Percentiles rank a stretch among this genome's conserved stretches.
Evolutionary conservation across 352 stramenopile species (phyloP).

Genomic region (Phytopythium cucurbitacearum): DNA sequence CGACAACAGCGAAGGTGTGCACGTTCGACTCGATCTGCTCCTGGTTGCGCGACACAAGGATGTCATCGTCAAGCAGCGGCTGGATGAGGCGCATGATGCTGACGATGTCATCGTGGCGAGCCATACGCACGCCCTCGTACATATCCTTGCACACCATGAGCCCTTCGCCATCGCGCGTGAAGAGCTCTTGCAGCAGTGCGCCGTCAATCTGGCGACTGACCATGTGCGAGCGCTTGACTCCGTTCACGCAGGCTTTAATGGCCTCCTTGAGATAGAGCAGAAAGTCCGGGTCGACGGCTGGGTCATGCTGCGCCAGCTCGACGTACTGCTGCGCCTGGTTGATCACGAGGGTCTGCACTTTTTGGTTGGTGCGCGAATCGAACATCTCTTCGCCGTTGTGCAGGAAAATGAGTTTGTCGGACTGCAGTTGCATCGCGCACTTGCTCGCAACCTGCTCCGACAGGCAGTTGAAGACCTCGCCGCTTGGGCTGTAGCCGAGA

Average conservation of each 20-base stretch:
- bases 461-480: slow-evolving; percentile 91
- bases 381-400: slow-evolving; percentile 87
- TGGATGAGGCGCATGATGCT: slow-evolving; percentile 87
- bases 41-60: slow-evolving; percentile 84
- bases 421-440: slow-evolving; percentile 75
- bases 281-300: slow-evolving; percentile 62
- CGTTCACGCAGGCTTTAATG: slow-evolving; percentile 79
- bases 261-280: slow-evolving; percentile 83
- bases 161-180: slow-evolving; percentile 95
- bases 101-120: slow-evolving; percentile 90
- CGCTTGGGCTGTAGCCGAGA: slow-evolving; percentile 93
- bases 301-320: slow-evolving; percentile 51
- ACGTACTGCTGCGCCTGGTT: slow-evolving; percentile 82
- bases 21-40: slow-evolving; percentile 89
- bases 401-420: slow-evolving; percentile 88
- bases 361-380: slow-evolving; percentile 76
- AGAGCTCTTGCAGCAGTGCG: slow-evolving; percentile 96
- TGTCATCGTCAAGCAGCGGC: slow-evolving; percentile 83
- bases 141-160: slow-evolving; percentile 97
- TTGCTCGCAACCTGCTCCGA: slow-evolving; percentile 89
- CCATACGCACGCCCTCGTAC: slow-evolving; percentile 94
- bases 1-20: slow-evolving; percentile 83
- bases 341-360: slow-evolving; percentile 75
- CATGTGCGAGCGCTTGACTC: slow-evolving; percentile 81
- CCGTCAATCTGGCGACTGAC: slow-evolving; percentile 85